These are phyloP conservation scores for Metschnikowia proteae DNA, from an alignment of 805 yeast species.

Conservation along the genomic window DNA sequence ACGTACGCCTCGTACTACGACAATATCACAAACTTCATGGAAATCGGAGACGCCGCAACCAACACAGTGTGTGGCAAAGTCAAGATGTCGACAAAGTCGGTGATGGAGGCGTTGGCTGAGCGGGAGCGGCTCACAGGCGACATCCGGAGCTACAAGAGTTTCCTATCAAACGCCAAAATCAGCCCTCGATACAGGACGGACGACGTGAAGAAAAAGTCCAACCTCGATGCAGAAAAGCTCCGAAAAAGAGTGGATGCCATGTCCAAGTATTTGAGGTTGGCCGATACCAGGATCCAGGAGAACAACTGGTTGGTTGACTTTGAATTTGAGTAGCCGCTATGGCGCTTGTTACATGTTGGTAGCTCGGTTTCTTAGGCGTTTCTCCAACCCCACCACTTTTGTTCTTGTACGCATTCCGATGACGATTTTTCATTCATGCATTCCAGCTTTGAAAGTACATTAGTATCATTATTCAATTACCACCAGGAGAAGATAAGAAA, in stretches of 20 bases:
- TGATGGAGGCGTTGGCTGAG: constrained; percentile 1
- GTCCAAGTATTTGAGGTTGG: constrained; percentile 1
- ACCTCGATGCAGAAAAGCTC: background rate
- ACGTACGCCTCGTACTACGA: background rate
- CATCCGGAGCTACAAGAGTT: background rate
- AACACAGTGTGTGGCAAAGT: background rate
- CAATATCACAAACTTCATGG: background rate
- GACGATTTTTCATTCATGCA: background rate
- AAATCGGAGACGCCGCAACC: background rate
- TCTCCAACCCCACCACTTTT: background rate
- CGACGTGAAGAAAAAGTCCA: background rate
- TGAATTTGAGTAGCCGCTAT: background rate
- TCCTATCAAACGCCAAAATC: background rate
- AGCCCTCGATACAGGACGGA: background rate
- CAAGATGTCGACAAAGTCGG: background rate
- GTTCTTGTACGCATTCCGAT: background rate
- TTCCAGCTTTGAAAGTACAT: background rate
- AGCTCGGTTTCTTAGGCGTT: background rate
- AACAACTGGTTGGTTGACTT: background rate
- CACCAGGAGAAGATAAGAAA: background rate
- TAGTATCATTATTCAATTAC: background rate
- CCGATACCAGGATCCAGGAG: background rate
- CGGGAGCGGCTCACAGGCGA: background rate
- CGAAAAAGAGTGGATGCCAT: background rate
- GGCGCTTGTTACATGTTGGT: background rate